These are phyloP conservation scores for Huntiella decipiens DNA, from an alignment of 2,329 filamentous ascomycete species.

Conservation along the genomic window DNA sequence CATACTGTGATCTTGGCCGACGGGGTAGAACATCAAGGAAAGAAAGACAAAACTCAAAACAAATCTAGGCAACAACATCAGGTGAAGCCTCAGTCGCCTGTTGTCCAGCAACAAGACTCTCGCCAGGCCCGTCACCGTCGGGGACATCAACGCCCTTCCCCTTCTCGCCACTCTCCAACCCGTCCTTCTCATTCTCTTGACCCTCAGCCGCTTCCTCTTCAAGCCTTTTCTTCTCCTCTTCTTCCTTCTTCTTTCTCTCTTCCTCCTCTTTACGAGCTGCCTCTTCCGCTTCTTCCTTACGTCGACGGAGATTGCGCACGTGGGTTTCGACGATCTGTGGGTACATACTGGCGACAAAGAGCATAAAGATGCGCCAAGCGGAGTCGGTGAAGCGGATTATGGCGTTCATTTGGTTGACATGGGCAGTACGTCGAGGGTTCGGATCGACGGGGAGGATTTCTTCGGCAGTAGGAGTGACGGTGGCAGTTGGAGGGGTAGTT, in stretches of 20 bases:
- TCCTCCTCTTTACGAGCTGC: slow-evolving; percentile 14
- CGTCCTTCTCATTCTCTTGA: neutral
- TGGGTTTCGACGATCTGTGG: slow-evolving; percentile 47
- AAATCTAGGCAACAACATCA: too few species aligned
- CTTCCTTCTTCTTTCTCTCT: slow-evolving; percentile 3
- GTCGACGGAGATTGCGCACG: slow-evolving; percentile 27
- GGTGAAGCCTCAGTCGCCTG: too few species aligned
- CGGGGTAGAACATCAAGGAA: too few species aligned
- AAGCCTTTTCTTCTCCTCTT: neutral
- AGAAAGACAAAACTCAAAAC: too few species aligned
- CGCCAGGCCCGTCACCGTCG: neutral
- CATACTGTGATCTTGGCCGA: too few species aligned
- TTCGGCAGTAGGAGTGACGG: slow-evolving; percentile 14
- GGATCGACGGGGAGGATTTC: slow-evolving; percentile 14
- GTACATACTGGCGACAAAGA: slow-evolving; percentile 47
- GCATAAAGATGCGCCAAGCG: slow-evolving; percentile 37
- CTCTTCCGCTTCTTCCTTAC: slow-evolving; percentile 15
- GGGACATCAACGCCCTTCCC: neutral
- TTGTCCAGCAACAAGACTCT: neutral
- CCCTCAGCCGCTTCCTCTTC: neutral
- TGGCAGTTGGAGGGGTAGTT: too few species aligned
- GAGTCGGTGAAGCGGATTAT: slow-evolving; percentile 23
- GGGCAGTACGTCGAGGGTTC: slow-evolving; percentile 30
- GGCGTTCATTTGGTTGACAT: slow-evolving; percentile 28
- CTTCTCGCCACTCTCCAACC: neutral